Evolutionary conservation across 2,329 filamentous ascomycete genomes (phyloP), one percentile per base, ranked within the genome.

Genomic region (Stylonectria norvegica): DNA sequence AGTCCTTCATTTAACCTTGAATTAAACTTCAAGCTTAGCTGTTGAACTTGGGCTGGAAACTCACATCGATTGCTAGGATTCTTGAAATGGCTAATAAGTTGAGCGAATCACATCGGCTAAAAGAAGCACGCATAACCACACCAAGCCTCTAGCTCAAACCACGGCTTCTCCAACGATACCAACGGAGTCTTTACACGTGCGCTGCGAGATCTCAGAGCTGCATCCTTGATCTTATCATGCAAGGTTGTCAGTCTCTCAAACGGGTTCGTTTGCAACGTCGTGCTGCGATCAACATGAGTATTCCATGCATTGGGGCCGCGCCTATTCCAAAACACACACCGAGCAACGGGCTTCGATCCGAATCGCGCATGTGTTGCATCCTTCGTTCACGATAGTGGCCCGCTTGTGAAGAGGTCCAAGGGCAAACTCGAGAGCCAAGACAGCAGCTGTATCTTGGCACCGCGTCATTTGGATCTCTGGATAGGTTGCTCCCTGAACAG

Each of bases 121-220:
- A 38, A 40, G 40, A 50, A 34, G 42, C 53, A 56, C 53, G 53
- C 53, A 36, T 43, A 42, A 27, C n/a, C n/a, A 29, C 15, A 39
- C 25, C 38, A 41, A 25, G 38, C 35, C 31, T 38, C 35, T 10
- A 41, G 28, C 49, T 29, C 31, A 35, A 15, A 25, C 25, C 35
- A 34, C 42, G 36, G 18, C 14, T 36, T 42, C 49, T 55, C 51
- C 49, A 53, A 53, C 50, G 28, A 47, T 34, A 46, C 43, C 41
- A 22, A 20, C 34, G 20, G 42, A 43, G 46, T 35, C 42, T 44
- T 48, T 41, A 45, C 54, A 57, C 52, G 52, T 57, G 54, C 43
- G 32, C 37, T 15, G 42, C 36, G 35, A 42, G 29, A 45, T 32
- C 33, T 36, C n/a, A n/a, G n/a, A 33, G 23, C 33, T 33, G 25